A percentile compares a stretch with the other conserved stretches of the same genome.
Conservation (phyloP, 208 protist genomes). For the Spongospora subterranea region DNA sequence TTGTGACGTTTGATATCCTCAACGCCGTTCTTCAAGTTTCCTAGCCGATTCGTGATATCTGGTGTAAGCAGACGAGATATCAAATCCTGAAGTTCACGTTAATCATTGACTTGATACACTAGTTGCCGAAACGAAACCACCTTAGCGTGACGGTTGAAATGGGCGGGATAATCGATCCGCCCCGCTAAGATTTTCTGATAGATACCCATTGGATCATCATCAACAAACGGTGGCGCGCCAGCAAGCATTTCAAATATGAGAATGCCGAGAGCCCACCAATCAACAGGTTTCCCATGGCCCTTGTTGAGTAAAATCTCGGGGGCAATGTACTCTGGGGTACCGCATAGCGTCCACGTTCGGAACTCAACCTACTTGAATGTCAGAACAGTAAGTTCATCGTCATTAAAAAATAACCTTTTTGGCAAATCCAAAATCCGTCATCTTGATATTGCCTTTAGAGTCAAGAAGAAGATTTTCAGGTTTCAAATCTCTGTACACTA, state of each 20-base stretch:
- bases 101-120: not conserved
- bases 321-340: conserved; percentile 71
- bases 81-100: not conserved
- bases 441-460: conserved; percentile 52
- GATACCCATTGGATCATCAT: conserved; percentile 81
- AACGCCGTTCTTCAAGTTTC: conserved; percentile 65
- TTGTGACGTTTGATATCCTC: conserved; percentile 72
- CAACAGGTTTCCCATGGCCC: conserved; percentile 70
- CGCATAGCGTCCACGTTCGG: conserved; percentile 71
- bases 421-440: conserved; percentile 72
- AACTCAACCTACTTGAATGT: conserved; percentile 39
- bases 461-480: conserved; percentile 70
- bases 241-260: conserved; percentile 76
- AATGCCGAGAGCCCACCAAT: conserved; percentile 78
- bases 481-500: conserved; percentile 72
- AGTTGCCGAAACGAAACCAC: not conserved
- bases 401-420: conserved; percentile 57
- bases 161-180: conserved; percentile 80
- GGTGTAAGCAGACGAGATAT: conserved; percentile 21
- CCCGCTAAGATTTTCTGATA: conserved; percentile 87
- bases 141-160: conserved; percentile 77
- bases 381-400: not conserved
- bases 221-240: conserved; percentile 85
- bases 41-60: conserved; percentile 68
- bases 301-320: conserved; percentile 69